Evolutionary conservation across 805 yeast genomes (phyloP).

Genomic region (Metschnikowia colocasiae): DNA sequence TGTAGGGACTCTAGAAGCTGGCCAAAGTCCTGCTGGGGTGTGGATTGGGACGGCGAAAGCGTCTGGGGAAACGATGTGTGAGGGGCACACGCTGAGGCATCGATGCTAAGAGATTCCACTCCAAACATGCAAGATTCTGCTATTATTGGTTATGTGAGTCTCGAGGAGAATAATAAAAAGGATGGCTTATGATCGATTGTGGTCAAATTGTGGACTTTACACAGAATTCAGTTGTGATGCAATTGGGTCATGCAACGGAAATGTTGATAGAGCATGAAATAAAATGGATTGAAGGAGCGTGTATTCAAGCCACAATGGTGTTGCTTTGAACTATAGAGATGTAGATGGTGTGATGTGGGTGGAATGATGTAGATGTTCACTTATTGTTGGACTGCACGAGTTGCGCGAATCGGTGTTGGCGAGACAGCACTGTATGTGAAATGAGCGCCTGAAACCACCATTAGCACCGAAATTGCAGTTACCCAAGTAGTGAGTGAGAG

Average conservation of each 20-base stretch:
- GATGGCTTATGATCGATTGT: too few relatives aligned
- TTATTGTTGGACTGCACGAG: background rate
- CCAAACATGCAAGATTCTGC: background rate
- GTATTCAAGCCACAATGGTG: background rate
- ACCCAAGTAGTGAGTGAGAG: too few relatives aligned
- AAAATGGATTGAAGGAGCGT: background rate
- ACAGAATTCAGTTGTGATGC: background rate
- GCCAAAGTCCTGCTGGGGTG: slow-evolving; percentile 4
- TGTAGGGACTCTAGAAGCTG: slow-evolving; percentile 12
- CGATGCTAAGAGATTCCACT: slow-evolving; percentile 1
- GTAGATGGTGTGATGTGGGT: background rate
- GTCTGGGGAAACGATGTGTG: slow-evolving; percentile 6
- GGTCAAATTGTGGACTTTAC: background rate
- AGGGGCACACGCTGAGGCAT: background rate
- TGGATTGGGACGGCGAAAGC: slow-evolving; percentile 1
- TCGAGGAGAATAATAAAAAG: too few relatives aligned
- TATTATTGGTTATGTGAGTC: background rate
- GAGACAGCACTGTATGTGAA: background rate
- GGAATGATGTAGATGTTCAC: background rate
- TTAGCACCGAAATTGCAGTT: too few relatives aligned
- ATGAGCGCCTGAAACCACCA: background rate
- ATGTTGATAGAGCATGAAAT: background rate
- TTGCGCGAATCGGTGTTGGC: background rate
- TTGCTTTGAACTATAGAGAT: background rate
- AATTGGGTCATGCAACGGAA: background rate